Evolutionary conservation across 2,329 filamentous ascomycete genomes (phyloP).

Genomic region (Talaromyces marneffei): DNA sequence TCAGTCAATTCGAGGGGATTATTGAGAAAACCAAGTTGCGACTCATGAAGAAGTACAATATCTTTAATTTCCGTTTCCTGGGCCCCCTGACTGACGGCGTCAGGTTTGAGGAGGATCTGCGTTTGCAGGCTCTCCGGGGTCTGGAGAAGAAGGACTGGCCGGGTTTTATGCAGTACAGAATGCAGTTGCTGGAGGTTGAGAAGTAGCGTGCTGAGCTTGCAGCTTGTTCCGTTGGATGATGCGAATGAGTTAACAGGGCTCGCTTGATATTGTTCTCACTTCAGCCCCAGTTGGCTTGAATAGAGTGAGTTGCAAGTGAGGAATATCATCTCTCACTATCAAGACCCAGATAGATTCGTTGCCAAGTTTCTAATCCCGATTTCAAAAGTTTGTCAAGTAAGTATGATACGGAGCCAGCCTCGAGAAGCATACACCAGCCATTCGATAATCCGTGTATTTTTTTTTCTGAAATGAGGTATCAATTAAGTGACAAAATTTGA

Average conservation of each 20-base stretch:
- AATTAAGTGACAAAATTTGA: neutral
- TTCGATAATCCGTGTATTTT: neutral
- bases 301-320: neutral
- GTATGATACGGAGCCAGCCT: neutral
- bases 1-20: neutral
- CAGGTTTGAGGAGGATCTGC: neutral
- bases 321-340: neutral
- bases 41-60: conserved; percentile 1
- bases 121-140: neutral
- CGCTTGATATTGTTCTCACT: neutral
- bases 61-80: conserved; percentile 6
- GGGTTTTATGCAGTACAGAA: neutral
- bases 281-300: neutral
- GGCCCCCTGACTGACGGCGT: neutral
- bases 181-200: neutral
- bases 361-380: neutral
- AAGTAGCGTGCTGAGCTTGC: neutral
- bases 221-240: neutral
- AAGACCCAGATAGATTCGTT: neutral
- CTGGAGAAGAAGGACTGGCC: neutral
- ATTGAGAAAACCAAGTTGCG: neutral
- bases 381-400: neutral
- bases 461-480: neutral
- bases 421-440: neutral
- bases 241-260: neutral